Conservation (phyloP, 2,329 filamentous ascomycete species). For the Thelonectria blattea region DNA sequence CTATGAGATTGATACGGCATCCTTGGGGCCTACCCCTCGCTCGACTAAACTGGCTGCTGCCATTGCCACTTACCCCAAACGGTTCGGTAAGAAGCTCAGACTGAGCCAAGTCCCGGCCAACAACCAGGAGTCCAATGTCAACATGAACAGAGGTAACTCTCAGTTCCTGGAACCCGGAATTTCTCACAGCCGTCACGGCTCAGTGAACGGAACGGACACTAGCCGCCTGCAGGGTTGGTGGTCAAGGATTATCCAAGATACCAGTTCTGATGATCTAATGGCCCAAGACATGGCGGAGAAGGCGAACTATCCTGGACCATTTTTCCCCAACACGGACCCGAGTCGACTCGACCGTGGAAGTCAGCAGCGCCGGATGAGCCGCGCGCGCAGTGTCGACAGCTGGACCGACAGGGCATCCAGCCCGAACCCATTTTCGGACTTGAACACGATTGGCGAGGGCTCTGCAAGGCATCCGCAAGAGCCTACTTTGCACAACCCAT, state of each 20-base stretch:
- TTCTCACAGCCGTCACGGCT: constrained; percentile 49
- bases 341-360: constrained; percentile 22
- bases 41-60: constrained; percentile 42
- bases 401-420: constrained; percentile 14
- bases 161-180: constrained; percentile 51
- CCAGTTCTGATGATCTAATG: constrained; percentile 47
- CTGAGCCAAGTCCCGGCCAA: constrained; percentile 24
- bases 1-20: constrained; percentile 48
- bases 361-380: constrained; percentile 18
- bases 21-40: constrained; percentile 56
- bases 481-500: constrained; percentile 47
- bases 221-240: constrained; percentile 49
- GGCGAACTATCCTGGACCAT: constrained; percentile 9
- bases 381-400: constrained; percentile 11
- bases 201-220: constrained; percentile 28
- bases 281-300: constrained; percentile 33
- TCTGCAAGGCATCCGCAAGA: constrained; percentile 48
- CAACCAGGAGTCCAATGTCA: constrained; percentile 49
- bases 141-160: constrained; percentile 60
- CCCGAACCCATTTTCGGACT: constrained; percentile 46
- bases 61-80: constrained; percentile 39
- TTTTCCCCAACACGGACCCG: constrained; percentile 15
- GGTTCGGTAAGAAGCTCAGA: constrained; percentile 31
- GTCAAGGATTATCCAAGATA: constrained; percentile 49
- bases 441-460: constrained; percentile 47